Evolutionary conservation across 768 basidiomycete genomes (phyloP), one percentile per base, ranked within the genome.

Genomic region (Boletus bicolor): DNA sequence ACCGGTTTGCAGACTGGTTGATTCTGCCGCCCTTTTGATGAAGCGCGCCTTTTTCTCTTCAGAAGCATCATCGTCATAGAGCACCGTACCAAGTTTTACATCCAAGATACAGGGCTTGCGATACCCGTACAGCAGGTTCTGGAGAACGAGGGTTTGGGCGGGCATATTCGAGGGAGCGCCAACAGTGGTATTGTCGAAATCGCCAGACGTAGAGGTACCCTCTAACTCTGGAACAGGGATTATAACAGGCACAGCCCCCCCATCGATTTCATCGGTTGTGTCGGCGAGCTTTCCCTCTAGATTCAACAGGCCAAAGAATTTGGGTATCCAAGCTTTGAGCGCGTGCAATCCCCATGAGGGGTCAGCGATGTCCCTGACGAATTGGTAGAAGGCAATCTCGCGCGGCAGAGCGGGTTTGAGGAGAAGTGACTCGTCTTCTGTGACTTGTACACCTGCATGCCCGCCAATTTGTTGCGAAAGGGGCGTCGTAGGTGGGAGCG

Each of bases 11-110:
- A 78, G 67, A 10, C 83, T 87, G 1, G 96, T 98, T 0, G 91
- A 86, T 10, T 79, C 72, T 30, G 73, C 76, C 1, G 93, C 93
- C 1, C 79, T 77, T 63, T 82, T 78, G 53, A 80, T 75, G 94
- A 95, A 94, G 26, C 90, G 83, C 39, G 73, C 79, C 56, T 81
- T 78, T 74, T 99, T 99, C 54, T 89, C 91, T 2, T 81, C 77
- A 0, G 79, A 69, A 5, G 88, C 79, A 11, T 68, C 66, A 21
- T 86, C 81, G 49, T 91, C 93, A 59, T 90, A 91, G n/a, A 98
- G 79, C 1, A 88, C 77, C 0, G 89, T 95, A 1, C 97, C 97
- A 15, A 98, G 87, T 71, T 98, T 99, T 68, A 93, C 79, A 68
- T 99, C 96, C 30, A 98, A 76, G 54, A 97, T 81, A 61, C 90